phyloP scores from a whole-genome alignment of 768 basidiomycete genomes.

The Kwoniella bestiolae region DNA sequence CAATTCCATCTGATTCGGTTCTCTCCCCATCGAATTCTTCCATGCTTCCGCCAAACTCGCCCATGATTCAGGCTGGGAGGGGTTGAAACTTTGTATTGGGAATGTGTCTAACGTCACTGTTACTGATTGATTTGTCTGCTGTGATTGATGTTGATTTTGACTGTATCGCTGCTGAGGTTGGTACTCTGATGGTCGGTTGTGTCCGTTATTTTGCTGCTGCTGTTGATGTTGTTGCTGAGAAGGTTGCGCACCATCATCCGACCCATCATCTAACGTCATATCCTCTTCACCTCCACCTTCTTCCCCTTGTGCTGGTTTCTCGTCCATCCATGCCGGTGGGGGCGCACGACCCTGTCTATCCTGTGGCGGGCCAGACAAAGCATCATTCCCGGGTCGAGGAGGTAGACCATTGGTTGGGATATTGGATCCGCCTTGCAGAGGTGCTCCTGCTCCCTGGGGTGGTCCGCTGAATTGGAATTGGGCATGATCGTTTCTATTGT shows the following conservation, averaged over 20 bases:
- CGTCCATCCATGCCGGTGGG: conserved; percentile 27
- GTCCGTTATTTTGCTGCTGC: not conserved
- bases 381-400: not conserved
- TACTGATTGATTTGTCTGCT: not conserved
- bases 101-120: conserved; percentile 34
- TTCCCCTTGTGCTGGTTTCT: not conserved
- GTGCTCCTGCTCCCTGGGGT: too few relatives aligned
- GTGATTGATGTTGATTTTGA: conserved; percentile 10
- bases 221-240: conserved; percentile 1
- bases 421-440: too few relatives aligned
- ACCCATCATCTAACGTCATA: conserved; percentile 37
- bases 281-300: conserved; percentile 41
- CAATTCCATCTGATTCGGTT: conserved; percentile 48
- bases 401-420: not conserved
- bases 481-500: too few relatives aligned
- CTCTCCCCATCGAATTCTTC: conserved; percentile 36
- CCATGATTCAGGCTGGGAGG: conserved; percentile 38
- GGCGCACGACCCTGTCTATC: conserved; percentile 22
- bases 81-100: conserved; percentile 40
- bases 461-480: too few relatives aligned
- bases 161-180: conserved; percentile 13
- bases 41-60: conserved; percentile 34
- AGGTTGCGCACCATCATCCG: conserved; percentile 24
- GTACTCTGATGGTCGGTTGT: not conserved
- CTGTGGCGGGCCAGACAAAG: too few relatives aligned